These are phyloP conservation scores for Exophiala mesophila DNA, from an alignment of 2,329 filamentous ascomycete genomes.

Conservation along the genomic window DNA sequence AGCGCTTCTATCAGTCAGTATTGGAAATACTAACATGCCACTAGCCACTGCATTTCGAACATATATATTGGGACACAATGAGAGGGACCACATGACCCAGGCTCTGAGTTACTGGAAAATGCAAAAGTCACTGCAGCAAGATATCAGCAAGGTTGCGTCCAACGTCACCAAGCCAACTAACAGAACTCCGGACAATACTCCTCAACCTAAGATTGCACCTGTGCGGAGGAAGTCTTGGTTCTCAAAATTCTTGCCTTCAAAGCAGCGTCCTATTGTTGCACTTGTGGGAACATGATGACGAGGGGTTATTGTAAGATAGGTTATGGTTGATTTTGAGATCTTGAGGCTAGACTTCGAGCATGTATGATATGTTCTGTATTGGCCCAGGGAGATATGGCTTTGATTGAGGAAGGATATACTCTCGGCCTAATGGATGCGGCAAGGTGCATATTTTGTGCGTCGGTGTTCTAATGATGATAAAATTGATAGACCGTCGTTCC, in stretches of 20 bases:
- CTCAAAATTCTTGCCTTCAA: not conserved
- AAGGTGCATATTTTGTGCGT: too few relatives aligned
- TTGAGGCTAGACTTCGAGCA: too few relatives aligned
- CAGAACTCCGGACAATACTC: not conserved
- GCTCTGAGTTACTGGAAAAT: constrained; percentile 43
- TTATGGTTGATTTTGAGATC: too few relatives aligned
- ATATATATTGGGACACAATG: constrained; percentile 55
- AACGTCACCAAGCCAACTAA: not conserved
- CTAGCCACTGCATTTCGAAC: constrained; percentile 47
- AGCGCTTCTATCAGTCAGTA: not conserved
- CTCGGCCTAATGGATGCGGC: too few relatives aligned
- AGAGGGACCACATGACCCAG: constrained; percentile 50
- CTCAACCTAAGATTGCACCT: not conserved
- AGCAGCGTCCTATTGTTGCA: not conserved
- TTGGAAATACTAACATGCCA: constrained; percentile 3
- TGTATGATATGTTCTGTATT: too few relatives aligned
- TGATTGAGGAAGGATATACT: too few relatives aligned
- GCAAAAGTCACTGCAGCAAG: constrained; percentile 2
- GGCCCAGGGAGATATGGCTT: too few relatives aligned
- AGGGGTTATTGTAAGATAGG: too few relatives aligned
- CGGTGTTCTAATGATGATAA: too few relatives aligned
- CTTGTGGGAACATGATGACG: not conserved
- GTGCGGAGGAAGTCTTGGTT: not conserved
- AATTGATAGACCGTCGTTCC: too few relatives aligned
- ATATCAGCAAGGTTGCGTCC: not conserved